Evolutionary conservation across 345 rosid species (phyloP).

Genomic region (Xanthoceras sorbifolium): DNA sequence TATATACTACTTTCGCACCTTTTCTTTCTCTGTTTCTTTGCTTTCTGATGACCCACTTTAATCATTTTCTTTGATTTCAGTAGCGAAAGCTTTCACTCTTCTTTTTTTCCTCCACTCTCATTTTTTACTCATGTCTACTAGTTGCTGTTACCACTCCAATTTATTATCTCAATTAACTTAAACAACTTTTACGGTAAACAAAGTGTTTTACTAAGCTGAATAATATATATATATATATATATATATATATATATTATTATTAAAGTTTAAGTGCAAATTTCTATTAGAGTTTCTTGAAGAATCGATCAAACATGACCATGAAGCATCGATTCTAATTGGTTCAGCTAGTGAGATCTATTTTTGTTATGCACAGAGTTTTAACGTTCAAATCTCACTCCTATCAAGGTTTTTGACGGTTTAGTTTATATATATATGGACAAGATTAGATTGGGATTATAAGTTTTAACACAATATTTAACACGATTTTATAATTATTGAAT

Average conservation of each 20-base stretch:
- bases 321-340: not conserved
- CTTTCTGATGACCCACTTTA: constrained; percentile 36
- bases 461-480: too few species aligned
- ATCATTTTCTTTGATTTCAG: constrained; percentile 51
- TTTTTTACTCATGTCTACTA: not conserved
- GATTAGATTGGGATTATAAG: too few species aligned
- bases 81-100: constrained; percentile 27
- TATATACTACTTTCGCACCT: not conserved
- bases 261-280: not conserved
- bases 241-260: too few species aligned
- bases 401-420: too few species aligned
- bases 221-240: too few species aligned
- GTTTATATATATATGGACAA: too few species aligned
- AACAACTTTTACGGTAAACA: too few species aligned
- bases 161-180: not conserved
- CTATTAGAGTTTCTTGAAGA: not conserved
- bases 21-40: constrained; percentile 25
- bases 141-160: not conserved
- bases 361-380: too few species aligned
- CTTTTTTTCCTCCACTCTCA: not conserved
- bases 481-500: too few species aligned
- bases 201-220: too few species aligned
- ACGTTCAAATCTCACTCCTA: too few species aligned
- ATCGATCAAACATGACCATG: not conserved
- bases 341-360: not conserved